Evolutionary conservation across 1,284 basidiomycete species (phyloP).

Genomic region (Trichosporon faecale): DNA sequence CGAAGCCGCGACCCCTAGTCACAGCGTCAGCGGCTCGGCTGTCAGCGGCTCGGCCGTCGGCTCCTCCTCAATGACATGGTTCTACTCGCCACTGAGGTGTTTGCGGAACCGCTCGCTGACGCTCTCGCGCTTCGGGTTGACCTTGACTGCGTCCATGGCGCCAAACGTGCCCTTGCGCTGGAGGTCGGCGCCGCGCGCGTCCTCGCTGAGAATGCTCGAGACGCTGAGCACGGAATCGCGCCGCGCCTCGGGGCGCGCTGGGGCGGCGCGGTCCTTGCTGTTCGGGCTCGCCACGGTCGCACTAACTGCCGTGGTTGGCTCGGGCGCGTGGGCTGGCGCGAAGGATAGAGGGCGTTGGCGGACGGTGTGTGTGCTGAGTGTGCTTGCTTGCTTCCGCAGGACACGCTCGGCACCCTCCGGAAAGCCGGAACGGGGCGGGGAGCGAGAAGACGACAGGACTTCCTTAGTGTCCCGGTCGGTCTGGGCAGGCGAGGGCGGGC

Average conservation of each 20-base stretch:
- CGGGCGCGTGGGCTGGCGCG: conserved; percentile 16
- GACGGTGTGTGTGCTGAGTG: conserved; percentile 16
- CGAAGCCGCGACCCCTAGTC: not conserved
- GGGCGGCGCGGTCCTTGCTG: not conserved
- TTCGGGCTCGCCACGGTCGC: not conserved
- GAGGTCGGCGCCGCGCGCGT: conserved; percentile 17
- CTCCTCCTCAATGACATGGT: not conserved
- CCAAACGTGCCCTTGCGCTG: conserved; percentile 25
- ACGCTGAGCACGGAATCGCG: conserved; percentile 12
- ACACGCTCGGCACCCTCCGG: conserved; percentile 3
- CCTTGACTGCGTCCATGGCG: conserved; percentile 13
- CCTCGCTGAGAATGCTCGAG: not conserved
- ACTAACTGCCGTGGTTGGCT: conserved; percentile 23
- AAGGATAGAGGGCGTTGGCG: conserved; percentile 16
- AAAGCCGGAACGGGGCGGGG: not conserved
- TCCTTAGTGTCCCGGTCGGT: not conserved
- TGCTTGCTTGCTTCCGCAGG: conserved; percentile 18
- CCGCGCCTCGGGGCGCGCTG: not conserved
- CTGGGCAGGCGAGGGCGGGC: not conserved
- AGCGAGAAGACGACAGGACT: not conserved
- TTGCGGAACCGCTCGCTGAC: conserved; percentile 28
- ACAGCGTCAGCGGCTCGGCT: too few species aligned
- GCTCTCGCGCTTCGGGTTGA: conserved; percentile 15
- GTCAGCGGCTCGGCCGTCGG: too few species aligned
- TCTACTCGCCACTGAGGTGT: conserved; percentile 20